Evolutionary conservation across 2,329 filamentous ascomycete genomes (phyloP).

Genomic region (Nothophoma quercina): DNA sequence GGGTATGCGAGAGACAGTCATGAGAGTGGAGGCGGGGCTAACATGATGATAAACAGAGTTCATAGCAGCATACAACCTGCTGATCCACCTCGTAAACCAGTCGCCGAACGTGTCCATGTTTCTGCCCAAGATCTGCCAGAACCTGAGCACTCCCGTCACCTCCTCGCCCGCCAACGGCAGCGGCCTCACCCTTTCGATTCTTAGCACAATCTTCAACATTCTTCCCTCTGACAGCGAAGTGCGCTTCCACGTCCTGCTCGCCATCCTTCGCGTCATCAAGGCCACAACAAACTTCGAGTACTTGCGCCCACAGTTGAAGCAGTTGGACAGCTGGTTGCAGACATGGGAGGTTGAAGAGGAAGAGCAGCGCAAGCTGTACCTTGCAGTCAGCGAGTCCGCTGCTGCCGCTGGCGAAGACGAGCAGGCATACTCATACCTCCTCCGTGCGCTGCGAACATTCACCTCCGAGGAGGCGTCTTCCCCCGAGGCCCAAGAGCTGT

Average conservation of each 20-base stretch:
- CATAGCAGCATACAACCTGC: slow-evolving; percentile 93
- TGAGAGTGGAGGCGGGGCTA: slow-evolving; percentile 27
- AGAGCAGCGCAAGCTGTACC: slow-evolving; percentile 83
- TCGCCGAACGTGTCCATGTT: slow-evolving; percentile 85
- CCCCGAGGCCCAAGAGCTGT: slow-evolving; percentile 64
- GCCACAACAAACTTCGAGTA: slow-evolving; percentile 75
- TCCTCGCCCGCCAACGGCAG: slow-evolving; percentile 86
- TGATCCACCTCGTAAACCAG: slow-evolving; percentile 90
- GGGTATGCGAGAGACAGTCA: slow-evolving; percentile 55
- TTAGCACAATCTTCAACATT: slow-evolving; percentile 98
- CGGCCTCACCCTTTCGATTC: slow-evolving; percentile 84
- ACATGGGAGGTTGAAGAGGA: slow-evolving; percentile 85
- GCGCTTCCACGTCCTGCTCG: slow-evolving; percentile 88
- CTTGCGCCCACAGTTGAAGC: slow-evolving; percentile 81
- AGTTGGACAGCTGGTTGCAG: slow-evolving; percentile 81
- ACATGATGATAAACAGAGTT: slow-evolving; percentile 68
- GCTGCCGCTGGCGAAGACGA: slow-evolving; percentile 78
- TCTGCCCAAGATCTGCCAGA: slow-evolving; percentile 86
- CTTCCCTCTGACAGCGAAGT: slow-evolving; percentile 73
- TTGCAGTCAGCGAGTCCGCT: slow-evolving; percentile 82
- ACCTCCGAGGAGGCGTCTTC: slow-evolving; percentile 64
- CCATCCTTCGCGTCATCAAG: slow-evolving; percentile 84
- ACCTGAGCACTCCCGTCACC: slow-evolving; percentile 82
- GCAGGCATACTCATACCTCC: slow-evolving; percentile 76
- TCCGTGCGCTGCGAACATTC: slow-evolving; percentile 80